These are phyloP conservation scores for Apiotrichum veenhuisii DNA, from an alignment of 1,284 basidiomycete species.

Conservation along the genomic window DNA sequence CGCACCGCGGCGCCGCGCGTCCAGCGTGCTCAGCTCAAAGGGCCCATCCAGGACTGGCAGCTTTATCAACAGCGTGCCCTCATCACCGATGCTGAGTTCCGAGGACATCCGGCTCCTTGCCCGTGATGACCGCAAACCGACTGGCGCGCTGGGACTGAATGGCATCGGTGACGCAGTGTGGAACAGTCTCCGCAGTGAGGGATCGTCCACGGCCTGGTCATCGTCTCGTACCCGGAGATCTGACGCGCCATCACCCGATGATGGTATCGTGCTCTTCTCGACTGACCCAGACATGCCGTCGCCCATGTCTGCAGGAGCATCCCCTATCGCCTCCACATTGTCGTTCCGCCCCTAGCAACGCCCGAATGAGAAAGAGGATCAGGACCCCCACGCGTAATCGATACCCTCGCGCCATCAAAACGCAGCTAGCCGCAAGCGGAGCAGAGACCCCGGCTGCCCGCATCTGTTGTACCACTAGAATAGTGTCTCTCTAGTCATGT, in stretches of 20 bases:
- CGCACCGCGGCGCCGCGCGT: slow-evolving; percentile 1
- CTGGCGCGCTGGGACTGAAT: not conserved
- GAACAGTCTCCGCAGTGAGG: not conserved
- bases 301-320: too few species aligned
- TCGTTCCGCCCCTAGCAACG: too few species aligned
- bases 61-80: not conserved
- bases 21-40: slow-evolving; percentile 2
- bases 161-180: not conserved
- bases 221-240: not conserved
- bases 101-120: slow-evolving; percentile 1
- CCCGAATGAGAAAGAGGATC: too few species aligned
- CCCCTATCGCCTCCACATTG: too few species aligned
- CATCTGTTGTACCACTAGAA: too few species aligned
- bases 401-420: too few species aligned
- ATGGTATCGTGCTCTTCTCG: not conserved
- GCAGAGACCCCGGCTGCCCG: too few species aligned
- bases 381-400: too few species aligned
- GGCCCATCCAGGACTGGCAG: slow-evolving; percentile 2
- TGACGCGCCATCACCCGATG: slow-evolving; percentile 8
- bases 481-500: too few species aligned
- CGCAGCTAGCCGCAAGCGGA: too few species aligned
- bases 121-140: not conserved
- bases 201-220: not conserved
- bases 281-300: not conserved
- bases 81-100: not conserved